Evolutionary conservation across 805 yeast genomes (phyloP), one percentile per base, ranked within the genome.

Genomic region (Wickerhamomyces ciferrii): DNA sequence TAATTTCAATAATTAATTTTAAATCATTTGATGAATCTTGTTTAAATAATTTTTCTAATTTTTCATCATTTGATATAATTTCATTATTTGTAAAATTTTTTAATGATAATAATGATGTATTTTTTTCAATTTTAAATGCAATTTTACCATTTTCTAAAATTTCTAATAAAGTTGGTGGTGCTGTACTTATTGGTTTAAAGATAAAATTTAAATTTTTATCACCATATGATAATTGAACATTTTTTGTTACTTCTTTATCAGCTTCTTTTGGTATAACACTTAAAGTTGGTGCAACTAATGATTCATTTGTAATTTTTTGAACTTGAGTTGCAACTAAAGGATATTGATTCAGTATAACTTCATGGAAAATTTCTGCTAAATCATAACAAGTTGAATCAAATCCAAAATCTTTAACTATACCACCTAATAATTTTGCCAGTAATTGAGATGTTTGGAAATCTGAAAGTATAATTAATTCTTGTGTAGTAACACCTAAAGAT

Each of bases 121-220:
- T 46, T 8, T 5, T 32, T n/a, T 52, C 49, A 31, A 53, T 48
- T 4, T 53, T 58, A 43, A 91, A 91, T 21, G 91, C 86, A 43
- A 74, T 70, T 45, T 79, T 79, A 15, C 88, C 89, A 60, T 89
- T 90, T 47, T 85, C 87, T 13, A 89, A 55, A n/a, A 91, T 66
- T 63, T 91, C 98, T 25, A 74, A 58, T 36, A 83, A 67, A 0
- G 94, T 83, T 2, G 98, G 98, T 7, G 95, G 84, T 0, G 96
- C 84, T 40, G 84, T 78, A 51, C 80, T 78, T 41, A 72, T 63
- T 5, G 80, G 72, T 14, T 86, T 79, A 62, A 76, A 91, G 3
- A 79, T 75, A 57, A 91, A 84, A 40, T 81, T 76, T 44, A 90
- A 74, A 24, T 68, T 70, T 32, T 77, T 74, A 8, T 75, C 68